Conservation (phyloP, 1,284 basidiomycete species). For the Stereum hirsutum region DNA sequence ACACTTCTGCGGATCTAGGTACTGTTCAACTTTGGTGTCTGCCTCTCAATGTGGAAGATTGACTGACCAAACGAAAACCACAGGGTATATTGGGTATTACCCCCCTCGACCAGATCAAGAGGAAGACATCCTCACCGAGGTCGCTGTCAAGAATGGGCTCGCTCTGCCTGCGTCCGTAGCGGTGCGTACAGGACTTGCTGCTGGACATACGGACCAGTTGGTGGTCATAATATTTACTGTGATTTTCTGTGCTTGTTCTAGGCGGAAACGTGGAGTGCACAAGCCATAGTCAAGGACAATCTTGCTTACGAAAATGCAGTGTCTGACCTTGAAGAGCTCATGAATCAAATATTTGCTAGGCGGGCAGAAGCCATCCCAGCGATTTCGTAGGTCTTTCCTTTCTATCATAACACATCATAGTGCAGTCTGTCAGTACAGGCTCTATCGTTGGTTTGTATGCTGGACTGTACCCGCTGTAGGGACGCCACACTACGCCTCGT, state of each 20-base stretch:
- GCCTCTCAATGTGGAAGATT: not conserved
- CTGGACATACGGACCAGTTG: not conserved
- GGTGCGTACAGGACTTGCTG: slow-evolving; percentile 28
- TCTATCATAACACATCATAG: not conserved
- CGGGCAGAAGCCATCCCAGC: slow-evolving; percentile 43
- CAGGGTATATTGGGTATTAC: slow-evolving; percentile 82
- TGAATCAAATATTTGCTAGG: slow-evolving; percentile 71
- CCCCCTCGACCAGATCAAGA: slow-evolving; percentile 78
- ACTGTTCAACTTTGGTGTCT: slow-evolving; percentile 5
- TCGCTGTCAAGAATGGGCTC: slow-evolving; percentile 77
- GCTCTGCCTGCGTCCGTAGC: slow-evolving; percentile 49
- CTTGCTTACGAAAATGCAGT: slow-evolving; percentile 48
- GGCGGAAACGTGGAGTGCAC: slow-evolving; percentile 62
- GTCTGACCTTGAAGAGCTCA: slow-evolving; percentile 65
- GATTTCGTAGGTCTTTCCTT: slow-evolving; percentile 45
- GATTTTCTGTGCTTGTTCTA: no score
- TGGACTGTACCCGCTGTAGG: no score
- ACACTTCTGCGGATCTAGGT: slow-evolving; percentile 63
- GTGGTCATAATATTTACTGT: slow-evolving; percentile 5
- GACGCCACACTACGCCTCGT: no score
- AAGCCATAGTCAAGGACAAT: slow-evolving; percentile 40
- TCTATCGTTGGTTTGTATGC: no score
- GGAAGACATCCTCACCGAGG: slow-evolving; percentile 76
- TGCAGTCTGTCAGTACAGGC: no score
- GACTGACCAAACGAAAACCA: not conserved